phyloP scores from a whole-genome alignment of 306 rosid genomes.

The Castanospermum australe region DNA sequence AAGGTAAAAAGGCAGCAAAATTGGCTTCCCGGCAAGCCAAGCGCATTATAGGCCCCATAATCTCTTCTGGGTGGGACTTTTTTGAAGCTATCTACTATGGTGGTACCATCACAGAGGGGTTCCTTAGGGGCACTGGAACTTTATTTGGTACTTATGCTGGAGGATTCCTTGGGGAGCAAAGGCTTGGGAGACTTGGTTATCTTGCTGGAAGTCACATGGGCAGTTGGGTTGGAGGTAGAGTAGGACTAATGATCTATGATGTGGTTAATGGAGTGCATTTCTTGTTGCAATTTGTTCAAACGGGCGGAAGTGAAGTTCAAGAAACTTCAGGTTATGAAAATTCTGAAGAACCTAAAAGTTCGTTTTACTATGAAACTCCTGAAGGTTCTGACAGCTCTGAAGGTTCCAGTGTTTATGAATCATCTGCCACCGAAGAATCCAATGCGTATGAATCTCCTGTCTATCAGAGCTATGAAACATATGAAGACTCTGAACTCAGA shows the following conservation, averaged over 20 bases:
- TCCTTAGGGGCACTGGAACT: constrained; percentile 76
- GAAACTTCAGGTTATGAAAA: constrained; percentile 26
- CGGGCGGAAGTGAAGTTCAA: constrained; percentile 42
- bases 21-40: constrained; percentile 68
- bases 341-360: constrained; percentile 36
- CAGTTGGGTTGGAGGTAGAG: constrained; percentile 89
- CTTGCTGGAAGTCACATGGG: constrained; percentile 91
- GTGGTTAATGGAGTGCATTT: constrained; percentile 69
- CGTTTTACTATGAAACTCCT: constrained; percentile 34
- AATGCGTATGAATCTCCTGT: constrained; percentile 32
- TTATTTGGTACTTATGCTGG: constrained; percentile 74
- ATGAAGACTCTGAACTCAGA: constrained; percentile 55
- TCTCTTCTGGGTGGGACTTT: constrained; percentile 95
- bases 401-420: constrained; percentile 29
- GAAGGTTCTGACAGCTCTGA: constrained; percentile 36
- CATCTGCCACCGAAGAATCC: constrained; percentile 39
- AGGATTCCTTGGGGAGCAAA: constrained; percentile 72
- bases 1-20: constrained; percentile 75
- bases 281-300: constrained; percentile 47
- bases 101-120: constrained; percentile 67
- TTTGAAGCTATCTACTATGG: constrained; percentile 86
- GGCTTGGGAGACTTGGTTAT: constrained; percentile 83
- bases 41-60: constrained; percentile 73
- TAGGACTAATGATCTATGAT: constrained; percentile 82
- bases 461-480: constrained; percentile 35